These are phyloP conservation scores for Linaria vulgaris DNA, from an alignment of 257 asterid species.

Conservation along the genomic window DNA sequence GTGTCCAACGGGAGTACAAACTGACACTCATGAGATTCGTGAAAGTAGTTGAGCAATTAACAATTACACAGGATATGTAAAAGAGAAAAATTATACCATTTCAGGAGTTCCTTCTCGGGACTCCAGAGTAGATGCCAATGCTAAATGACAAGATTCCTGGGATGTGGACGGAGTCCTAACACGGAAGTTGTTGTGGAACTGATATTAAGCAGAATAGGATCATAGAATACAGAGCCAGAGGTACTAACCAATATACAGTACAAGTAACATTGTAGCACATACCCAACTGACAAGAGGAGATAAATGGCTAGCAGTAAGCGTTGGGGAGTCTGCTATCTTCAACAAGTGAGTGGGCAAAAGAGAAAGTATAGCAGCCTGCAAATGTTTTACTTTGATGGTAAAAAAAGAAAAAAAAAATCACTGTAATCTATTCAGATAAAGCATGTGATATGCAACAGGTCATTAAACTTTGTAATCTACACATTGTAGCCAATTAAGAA, in stretches of 20 bases:
- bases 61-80: not conserved
- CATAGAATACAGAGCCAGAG: slow-evolving; percentile 20
- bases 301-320: slow-evolving; percentile 61
- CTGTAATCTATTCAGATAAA: not conserved
- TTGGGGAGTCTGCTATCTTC: slow-evolving; percentile 59
- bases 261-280: slow-evolving; percentile 28
- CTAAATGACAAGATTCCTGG: slow-evolving; percentile 59
- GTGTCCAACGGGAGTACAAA: slow-evolving; percentile 6
- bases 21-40: slow-evolving; percentile 15
- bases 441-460: not conserved
- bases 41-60: not conserved
- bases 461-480: not conserved
- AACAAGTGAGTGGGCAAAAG: slow-evolving; percentile 72
- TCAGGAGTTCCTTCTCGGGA: slow-evolving; percentile 83
- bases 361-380: slow-evolving; percentile 91
- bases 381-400: slow-evolving; percentile 31
- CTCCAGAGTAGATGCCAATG: slow-evolving; percentile 73
- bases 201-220: slow-evolving; percentile 34
- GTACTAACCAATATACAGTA: slow-evolving; percentile 15
- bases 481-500: slow-evolving; percentile 9
- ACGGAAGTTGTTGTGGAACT: slow-evolving; percentile 67
- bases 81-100: slow-evolving; percentile 49
- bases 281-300: slow-evolving; percentile 83
- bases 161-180: slow-evolving; percentile 52
- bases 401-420: slow-evolving; percentile 5